Evolutionary conservation across 495 filamentous ascomycete genomes (phyloP).

Genomic region (Lineolata rhizophorae): DNA sequence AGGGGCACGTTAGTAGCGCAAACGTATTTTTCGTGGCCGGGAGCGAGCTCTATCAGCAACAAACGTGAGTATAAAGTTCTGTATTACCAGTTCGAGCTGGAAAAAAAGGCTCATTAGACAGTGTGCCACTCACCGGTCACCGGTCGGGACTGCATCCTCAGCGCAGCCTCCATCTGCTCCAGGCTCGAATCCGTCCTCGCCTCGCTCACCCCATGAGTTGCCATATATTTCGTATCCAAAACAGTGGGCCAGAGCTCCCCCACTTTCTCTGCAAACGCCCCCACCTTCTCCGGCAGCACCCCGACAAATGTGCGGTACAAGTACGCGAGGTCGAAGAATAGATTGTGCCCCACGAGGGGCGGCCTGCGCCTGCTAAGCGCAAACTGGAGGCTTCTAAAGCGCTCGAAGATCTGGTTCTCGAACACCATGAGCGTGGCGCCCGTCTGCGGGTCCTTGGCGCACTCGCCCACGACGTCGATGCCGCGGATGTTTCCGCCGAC

Average conservation of each 20-base stretch:
- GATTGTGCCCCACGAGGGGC: conserved; percentile 54
- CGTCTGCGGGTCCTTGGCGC: background rate
- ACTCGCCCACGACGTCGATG: conserved; percentile 18
- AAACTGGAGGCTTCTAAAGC: conserved; percentile 14
- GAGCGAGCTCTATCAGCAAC: too few species aligned
- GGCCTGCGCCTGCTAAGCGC: conserved; percentile 25
- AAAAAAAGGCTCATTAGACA: too few species aligned
- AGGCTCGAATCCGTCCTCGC: too few species aligned
- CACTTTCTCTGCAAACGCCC: conserved; percentile 33
- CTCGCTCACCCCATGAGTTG: conserved; percentile 24
- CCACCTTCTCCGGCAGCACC: conserved; percentile 33
- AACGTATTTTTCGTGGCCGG: too few species aligned
- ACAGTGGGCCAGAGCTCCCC: conserved; percentile 42
- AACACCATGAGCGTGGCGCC: background rate
- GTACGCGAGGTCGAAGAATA: conserved; percentile 53
- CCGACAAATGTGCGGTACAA: conserved; percentile 51
- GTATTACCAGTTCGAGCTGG: too few species aligned
- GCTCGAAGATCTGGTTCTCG: too few species aligned
- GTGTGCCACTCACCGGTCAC: too few species aligned
- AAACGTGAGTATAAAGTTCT: too few species aligned
- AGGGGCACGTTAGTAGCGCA: too few species aligned
- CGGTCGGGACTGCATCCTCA: too few species aligned
- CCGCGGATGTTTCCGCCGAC: conserved; percentile 30
- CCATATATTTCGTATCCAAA: conserved; percentile 62
- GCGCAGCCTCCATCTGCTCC: too few species aligned